phyloP scores from a whole-genome alignment of 1,284 basidiomycete species.

The Melampsora larici-populina region DNA sequence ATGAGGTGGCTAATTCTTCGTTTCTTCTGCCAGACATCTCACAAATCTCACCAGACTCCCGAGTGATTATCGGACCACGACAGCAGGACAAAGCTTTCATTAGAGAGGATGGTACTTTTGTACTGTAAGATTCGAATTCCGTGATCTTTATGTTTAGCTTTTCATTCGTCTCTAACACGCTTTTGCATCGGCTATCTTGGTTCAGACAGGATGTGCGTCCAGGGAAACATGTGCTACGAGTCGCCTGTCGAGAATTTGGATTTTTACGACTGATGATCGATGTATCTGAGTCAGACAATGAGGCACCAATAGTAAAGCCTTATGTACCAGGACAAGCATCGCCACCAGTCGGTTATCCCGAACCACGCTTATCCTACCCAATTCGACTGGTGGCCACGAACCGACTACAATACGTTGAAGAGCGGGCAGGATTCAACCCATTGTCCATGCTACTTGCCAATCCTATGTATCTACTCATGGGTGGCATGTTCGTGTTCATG shows the following conservation, averaged over 20 bases:
- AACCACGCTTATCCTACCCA: slow-evolving; percentile 26
- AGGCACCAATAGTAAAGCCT: slow-evolving; percentile 15
- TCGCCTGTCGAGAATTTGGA: slow-evolving; percentile 9
- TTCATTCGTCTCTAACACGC: neutral
- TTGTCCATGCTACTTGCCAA: slow-evolving; percentile 30
- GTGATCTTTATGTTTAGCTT: neutral
- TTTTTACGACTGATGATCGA: slow-evolving; percentile 23
- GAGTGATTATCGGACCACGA: slow-evolving; percentile 10
- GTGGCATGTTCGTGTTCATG: slow-evolving; percentile 24
- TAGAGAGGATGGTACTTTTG: slow-evolving; percentile 19
- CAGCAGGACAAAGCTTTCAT: slow-evolving; percentile 16
- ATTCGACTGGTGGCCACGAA: slow-evolving; percentile 16
- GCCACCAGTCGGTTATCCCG: slow-evolving; percentile 3
- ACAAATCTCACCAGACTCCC: slow-evolving; percentile 23
- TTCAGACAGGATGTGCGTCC: slow-evolving; percentile 27
- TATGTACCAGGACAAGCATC: slow-evolving; percentile 20
- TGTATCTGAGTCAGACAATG: neutral
- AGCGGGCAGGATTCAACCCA: slow-evolving; percentile 32
- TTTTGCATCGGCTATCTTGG: neutral
- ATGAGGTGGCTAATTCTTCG: neutral
- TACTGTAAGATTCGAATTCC: neutral
- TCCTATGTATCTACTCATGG: slow-evolving; percentile 36
- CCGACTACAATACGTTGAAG: slow-evolving; percentile 19
- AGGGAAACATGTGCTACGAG: slow-evolving; percentile 17
- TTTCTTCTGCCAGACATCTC: slow-evolving; percentile 11